phyloP scores from a whole-genome alignment of 495 filamentous ascomycete species.

The Tuber calosporum region DNA sequence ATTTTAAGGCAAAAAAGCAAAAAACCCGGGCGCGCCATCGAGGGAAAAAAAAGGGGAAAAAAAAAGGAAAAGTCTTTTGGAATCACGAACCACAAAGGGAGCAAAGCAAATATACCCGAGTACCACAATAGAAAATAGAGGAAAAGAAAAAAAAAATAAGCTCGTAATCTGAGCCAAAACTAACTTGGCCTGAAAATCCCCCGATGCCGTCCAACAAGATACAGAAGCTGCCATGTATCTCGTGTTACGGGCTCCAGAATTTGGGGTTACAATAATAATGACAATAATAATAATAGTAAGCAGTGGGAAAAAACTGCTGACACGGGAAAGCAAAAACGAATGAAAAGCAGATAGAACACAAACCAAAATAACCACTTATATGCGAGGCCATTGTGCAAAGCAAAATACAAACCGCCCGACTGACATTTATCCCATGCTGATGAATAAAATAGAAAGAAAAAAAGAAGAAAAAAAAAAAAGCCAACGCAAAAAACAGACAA shows the following conservation, averaged over 20 bases:
- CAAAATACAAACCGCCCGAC: constrained; percentile 3
- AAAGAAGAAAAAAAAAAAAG: constrained; percentile 11
- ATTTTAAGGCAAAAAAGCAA: constrained; percentile 26
- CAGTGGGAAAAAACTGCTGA: not conserved
- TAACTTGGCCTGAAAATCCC: constrained; percentile 28
- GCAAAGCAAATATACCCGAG: constrained; percentile 18
- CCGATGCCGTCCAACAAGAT: constrained; percentile 10
- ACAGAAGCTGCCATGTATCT: not conserved
- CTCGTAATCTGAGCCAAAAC: constrained; percentile 29
- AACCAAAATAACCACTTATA: constrained; percentile 4
- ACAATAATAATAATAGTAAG: constrained; percentile 5
- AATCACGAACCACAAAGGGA: constrained; percentile 32
- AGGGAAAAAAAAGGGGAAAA: constrained; percentile 20
- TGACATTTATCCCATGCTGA: constrained; percentile 16
- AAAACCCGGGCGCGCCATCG: constrained; percentile 30
- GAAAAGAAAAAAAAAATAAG: constrained; percentile 17
- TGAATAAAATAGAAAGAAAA: constrained; percentile 13
- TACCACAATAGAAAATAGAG: constrained; percentile 17
- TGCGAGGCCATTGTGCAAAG: constrained; percentile 3
- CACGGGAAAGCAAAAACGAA: not conserved
- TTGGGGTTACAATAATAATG: not conserved
- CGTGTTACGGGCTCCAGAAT: not conserved
- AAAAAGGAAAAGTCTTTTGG: constrained; percentile 15
- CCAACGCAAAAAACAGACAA: constrained; percentile 5
- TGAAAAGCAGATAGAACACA: not conserved